A percentile compares a stretch with the other conserved stretches of the same genome.
These are phyloP conservation scores for Trichoderma breve DNA, from an alignment of 2,329 filamentous ascomycete genomes.

Conservation along the genomic window DNA sequence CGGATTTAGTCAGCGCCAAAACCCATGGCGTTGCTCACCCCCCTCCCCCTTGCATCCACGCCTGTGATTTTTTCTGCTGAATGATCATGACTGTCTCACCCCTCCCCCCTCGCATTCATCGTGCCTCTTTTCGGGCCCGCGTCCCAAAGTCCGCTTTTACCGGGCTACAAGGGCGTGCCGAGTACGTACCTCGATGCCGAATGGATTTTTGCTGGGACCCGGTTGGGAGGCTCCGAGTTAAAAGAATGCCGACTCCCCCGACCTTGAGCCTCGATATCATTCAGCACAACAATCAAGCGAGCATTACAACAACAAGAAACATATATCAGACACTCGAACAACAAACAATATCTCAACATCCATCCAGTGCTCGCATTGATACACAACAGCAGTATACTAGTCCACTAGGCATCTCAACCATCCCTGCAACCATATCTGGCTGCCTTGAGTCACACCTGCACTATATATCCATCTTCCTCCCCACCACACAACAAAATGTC, in stretches of 20 bases:
- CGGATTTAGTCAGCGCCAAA: slow-evolving; percentile 21
- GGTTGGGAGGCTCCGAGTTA: slow-evolving; percentile 23
- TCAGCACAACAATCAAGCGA: not conserved
- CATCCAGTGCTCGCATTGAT: not conserved
- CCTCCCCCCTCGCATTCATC: slow-evolving; percentile 17
- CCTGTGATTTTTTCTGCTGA: not conserved
- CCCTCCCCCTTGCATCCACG: not conserved
- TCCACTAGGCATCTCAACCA: slow-evolving; percentile 19
- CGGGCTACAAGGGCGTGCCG: slow-evolving; percentile 9
- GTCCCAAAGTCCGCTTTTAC: slow-evolving; percentile 21
- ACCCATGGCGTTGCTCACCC: not conserved
- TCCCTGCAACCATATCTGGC: slow-evolving; percentile 29
- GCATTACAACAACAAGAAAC: not conserved
- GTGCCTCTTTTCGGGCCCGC: slow-evolving; percentile 19
- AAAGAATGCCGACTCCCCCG: slow-evolving; percentile 27
- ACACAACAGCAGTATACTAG: not conserved
- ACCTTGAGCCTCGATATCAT: slow-evolving; percentile 15
- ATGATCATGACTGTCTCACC: slow-evolving; percentile 9
- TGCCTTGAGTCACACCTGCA: slow-evolving; percentile 29
- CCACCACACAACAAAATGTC: slow-evolving; percentile 31
- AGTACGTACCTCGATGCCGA: slow-evolving; percentile 16
- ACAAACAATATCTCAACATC: not conserved
- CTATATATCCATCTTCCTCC: slow-evolving; percentile 7
- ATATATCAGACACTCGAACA: not conserved
- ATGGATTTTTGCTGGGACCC: slow-evolving; percentile 7